Base-by-base conservation (phyloP, 805 yeast species). In the Monosporozyma yasuniensis region DNA sequence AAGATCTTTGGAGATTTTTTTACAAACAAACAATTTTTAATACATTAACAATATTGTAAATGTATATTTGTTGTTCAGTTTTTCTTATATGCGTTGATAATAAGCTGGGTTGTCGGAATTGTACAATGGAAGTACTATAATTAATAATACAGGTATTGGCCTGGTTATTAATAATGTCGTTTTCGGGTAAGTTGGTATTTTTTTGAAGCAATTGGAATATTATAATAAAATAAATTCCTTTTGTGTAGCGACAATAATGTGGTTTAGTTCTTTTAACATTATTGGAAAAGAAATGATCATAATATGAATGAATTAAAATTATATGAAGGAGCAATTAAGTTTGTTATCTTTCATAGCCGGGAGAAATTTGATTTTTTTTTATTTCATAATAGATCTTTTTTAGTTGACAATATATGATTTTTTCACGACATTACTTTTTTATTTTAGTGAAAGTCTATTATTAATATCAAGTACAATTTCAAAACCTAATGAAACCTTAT, bases 271-370 rank as follows among this genome's bases (percentile, higher is more conserved):
- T 38, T 38, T 38, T 35, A 35, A 18, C 22, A 35, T 35, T 35
- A 18, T 35, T 35, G 39, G n/a, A n/a, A n/a, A n/a, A n/a, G n/a
- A 18, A 35, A 18, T 18, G 42, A 43, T 28, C 32, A 27, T 18
- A 18, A 30, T 30, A 32, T 30, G 37, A 42, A 27, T 30, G n/a
- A n/a, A n/a, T n/a, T n/a, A 21, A 21, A 21, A 21, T 30, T 18
- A 18, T 9, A 10, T 39, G 52, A 53, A 54, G 61, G 67, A 64
- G 56, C 67, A 62, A 64, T 64, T 64, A 50, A 50, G 10, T 63
- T 64, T 63, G 66, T 53, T 39, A 47, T 62, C 66, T 58, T 59
- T 53, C 46, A 25, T n/a, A 21, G 12, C 21, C 22, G 42, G 42
- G 42, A 38, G 42, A 38, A 38, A 21, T 38, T 7, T 32, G 32